A percentile compares a stretch with the other conserved stretches of the same genome.
Conservation (phyloP, 2,329 filamentous ascomycete genomes). For the Lecanicillium sp. region DNA sequence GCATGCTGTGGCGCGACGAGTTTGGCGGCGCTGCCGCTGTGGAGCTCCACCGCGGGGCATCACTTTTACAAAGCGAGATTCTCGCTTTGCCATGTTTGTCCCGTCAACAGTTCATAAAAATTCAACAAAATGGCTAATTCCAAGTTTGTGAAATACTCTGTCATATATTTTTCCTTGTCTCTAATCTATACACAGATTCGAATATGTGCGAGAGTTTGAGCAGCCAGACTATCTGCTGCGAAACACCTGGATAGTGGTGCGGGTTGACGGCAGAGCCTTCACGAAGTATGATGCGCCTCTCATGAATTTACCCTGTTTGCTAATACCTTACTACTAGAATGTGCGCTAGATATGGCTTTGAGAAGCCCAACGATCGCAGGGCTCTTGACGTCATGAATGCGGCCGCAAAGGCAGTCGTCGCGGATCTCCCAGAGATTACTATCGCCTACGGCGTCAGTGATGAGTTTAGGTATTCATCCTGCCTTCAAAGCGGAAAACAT, state of each 20-base stretch:
- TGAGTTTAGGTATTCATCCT: constrained; percentile 65
- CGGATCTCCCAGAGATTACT: constrained; percentile 75
- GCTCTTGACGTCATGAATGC: constrained; percentile 93
- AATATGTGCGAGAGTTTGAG: constrained; percentile 91
- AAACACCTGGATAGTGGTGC: constrained; percentile 93
- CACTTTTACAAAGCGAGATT: not conserved
- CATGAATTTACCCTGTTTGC: not conserved
- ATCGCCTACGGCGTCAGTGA: constrained; percentile 93
- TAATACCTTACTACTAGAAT: constrained; percentile 47
- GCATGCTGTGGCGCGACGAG: constrained; percentile 3
- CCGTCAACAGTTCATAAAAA: not conserved
- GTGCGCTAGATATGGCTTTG: constrained; percentile 74
- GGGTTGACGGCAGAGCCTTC: constrained; percentile 90
- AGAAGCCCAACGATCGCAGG: constrained; percentile 85
- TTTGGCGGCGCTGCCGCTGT: constrained; percentile 7
- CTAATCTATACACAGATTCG: constrained; percentile 55
- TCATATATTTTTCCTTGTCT: constrained; percentile 17
- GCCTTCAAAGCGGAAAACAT: too few species aligned
- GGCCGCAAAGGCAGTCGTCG: constrained; percentile 78
- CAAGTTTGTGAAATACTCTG: constrained; percentile 21
- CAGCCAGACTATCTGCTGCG: constrained; percentile 71
- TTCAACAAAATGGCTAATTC: too few species aligned
- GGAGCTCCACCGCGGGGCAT: constrained; percentile 13
- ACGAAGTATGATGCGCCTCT: constrained; percentile 58
- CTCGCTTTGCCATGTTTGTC: not conserved